Evolutionary conservation across 1,284 basidiomycete genomes (phyloP).

Genomic region (Takashimella tepidaria): DNA sequence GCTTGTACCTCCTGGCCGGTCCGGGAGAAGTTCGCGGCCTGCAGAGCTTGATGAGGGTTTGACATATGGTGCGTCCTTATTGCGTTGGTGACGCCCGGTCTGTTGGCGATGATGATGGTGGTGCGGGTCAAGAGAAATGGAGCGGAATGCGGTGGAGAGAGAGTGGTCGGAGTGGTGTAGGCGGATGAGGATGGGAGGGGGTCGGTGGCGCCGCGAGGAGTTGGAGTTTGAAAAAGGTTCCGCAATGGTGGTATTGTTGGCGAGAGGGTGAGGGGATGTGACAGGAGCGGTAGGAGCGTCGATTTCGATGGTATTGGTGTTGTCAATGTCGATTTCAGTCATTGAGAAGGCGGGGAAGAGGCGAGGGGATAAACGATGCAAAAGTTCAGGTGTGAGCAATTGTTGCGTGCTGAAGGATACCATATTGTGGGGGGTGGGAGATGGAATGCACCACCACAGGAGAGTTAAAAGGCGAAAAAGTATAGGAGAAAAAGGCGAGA

Average conservation of each 20-base stretch:
- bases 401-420: background rate
- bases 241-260: too few species aligned
- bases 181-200: slow-evolving; percentile 1
- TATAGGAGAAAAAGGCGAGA: too few species aligned
- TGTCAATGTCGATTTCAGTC: slow-evolving; percentile 1
- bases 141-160: background rate
- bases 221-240: background rate
- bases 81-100: slow-evolving; percentile 15
- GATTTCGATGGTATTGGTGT: background rate
- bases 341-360: slow-evolving; percentile 1
- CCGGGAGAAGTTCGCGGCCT: background rate
- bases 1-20: slow-evolving; percentile 10
- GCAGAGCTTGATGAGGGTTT: slow-evolving; percentile 5
- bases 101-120: too few species aligned
- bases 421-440: too few species aligned
- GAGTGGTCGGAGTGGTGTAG: background rate
- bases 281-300: slow-evolving; percentile 3
- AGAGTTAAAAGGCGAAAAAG: too few species aligned
- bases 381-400: background rate
- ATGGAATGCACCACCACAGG: background rate
- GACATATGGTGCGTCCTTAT: slow-evolving; percentile 19
- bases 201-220: background rate
- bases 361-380: background rate
- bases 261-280: slow-evolving; percentile 3
- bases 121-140: background rate